Evolutionary conservation across 306 rosid genomes (phyloP).

Genomic region (Castanea mollissima): DNA sequence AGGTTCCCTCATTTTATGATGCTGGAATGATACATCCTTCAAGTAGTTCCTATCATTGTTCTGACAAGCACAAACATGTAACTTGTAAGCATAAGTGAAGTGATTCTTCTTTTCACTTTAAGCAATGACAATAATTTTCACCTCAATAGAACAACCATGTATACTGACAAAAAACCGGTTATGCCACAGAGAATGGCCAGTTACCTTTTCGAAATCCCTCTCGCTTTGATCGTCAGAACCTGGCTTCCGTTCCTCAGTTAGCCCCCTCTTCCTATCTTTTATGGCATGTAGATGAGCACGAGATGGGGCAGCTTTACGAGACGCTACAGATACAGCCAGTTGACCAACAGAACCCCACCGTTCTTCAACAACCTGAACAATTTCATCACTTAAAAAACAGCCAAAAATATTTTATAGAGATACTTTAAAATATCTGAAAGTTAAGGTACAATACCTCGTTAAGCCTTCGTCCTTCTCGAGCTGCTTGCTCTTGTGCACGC

Average conservation of each 20-base stretch:
- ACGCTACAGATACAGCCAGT: conserved; percentile 64
- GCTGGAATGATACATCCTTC: conserved; percentile 52
- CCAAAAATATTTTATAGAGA: not conserved
- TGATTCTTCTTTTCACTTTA: not conserved
- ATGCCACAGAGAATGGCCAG: conserved; percentile 23
- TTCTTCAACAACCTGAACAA: conserved; percentile 69
- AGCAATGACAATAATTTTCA: too few relatives aligned
- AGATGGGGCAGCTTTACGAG: conserved; percentile 73
- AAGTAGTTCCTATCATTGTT: conserved; percentile 43
- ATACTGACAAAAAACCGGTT: not conserved
- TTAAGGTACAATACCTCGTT: conserved; percentile 46
- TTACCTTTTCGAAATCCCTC: conserved; percentile 61
- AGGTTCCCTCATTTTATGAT: conserved; percentile 72
- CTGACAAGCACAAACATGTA: conserved; percentile 19
- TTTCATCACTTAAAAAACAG: conserved; percentile 4
- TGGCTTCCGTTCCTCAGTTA: conserved; percentile 36
- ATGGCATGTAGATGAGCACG: conserved; percentile 87
- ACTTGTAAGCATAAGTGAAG: not conserved
- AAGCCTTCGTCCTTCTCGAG: conserved; percentile 66
- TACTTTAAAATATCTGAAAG: conserved; percentile 19
- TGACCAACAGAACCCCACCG: conserved; percentile 91
- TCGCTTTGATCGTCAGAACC: conserved; percentile 36
- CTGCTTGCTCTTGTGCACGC: conserved; percentile 92
- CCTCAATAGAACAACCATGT: not conserved
- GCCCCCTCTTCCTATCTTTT: conserved; percentile 62